Percentiles rank a stretch among this genome's conserved stretches.
These are phyloP conservation scores for Fusarium sulawesiense DNA, from an alignment of 2,329 filamentous ascomycete genomes.

Conservation along the genomic window DNA sequence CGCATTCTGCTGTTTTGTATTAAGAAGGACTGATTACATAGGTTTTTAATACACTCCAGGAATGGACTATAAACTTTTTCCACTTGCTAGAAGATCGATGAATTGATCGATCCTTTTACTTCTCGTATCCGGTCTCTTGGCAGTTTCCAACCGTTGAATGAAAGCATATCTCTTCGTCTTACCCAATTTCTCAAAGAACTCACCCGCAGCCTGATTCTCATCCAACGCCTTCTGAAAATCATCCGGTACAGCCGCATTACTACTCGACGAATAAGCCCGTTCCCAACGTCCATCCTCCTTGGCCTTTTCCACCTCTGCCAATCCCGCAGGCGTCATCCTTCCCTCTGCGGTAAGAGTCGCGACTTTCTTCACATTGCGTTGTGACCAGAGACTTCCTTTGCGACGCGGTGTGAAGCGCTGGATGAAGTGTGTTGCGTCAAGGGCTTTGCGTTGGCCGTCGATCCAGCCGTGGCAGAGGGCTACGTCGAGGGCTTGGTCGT, in stretches of 20 bases:
- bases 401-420: constrained; percentile 70
- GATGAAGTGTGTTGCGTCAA: constrained; percentile 61
- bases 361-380: constrained; percentile 67
- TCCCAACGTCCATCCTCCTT: constrained; percentile 69
- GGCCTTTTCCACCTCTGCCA: constrained; percentile 64
- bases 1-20: too few species aligned
- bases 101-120: constrained; percentile 55
- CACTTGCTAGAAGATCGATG: constrained; percentile 53
- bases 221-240: constrained; percentile 61
- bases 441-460: constrained; percentile 62
- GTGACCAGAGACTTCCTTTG: constrained; percentile 67
- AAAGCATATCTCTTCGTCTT: constrained; percentile 60
- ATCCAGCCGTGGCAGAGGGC: constrained; percentile 74
- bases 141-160: constrained; percentile 58
- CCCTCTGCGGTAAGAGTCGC: constrained; percentile 57
- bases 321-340: constrained; percentile 61
- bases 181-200: constrained; percentile 57
- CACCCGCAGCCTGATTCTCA: constrained; percentile 49
- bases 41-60: constrained; percentile 28
- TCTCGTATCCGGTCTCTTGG: constrained; percentile 52
- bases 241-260: constrained; percentile 58
- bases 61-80: constrained; percentile 42
- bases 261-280: constrained; percentile 64
- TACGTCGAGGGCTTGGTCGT: constrained; percentile 64
- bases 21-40: background rate